Percentiles rank a stretch among this genome's conserved stretches.
Conservation (phyloP, 805 yeast species). For the Tetrapisispora nanseiensis region DNA sequence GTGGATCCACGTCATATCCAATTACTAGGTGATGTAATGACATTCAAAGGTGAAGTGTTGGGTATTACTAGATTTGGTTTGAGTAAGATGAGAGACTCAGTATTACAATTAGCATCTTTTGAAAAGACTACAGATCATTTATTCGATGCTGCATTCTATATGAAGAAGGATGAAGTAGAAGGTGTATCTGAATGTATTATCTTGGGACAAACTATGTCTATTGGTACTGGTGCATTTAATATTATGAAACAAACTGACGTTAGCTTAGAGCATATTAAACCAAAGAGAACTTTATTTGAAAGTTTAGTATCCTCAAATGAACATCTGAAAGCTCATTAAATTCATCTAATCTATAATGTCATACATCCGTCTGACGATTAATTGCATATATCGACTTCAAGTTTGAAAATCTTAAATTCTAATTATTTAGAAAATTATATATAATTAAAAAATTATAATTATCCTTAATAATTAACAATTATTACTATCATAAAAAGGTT, state of each 20-base stretch:
- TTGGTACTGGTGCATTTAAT: constrained; percentile 96
- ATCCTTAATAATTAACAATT: too few species aligned
- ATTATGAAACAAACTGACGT: constrained; percentile 52
- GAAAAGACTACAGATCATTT: constrained; percentile 98
- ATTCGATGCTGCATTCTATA: constrained; percentile 95
- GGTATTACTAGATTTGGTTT: constrained; percentile 97
- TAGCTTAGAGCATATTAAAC: constrained; percentile 34
- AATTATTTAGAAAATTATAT: too few species aligned
- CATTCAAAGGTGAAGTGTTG: constrained; percentile 94
- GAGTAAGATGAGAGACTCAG: constrained; percentile 97
- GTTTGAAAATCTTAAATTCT: too few species aligned
- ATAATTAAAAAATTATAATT: too few species aligned
- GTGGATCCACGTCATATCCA: constrained; percentile 99
- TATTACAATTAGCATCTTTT: constrained; percentile 89
- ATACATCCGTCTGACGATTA: too few species aligned
- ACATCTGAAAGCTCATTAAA: too few species aligned
- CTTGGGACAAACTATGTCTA: constrained; percentile 92
- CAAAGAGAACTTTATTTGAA: constrained; percentile 40
- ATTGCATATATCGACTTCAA: too few species aligned
- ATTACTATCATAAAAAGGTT: too few species aligned
- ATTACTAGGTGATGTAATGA: constrained; percentile 95
- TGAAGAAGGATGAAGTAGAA: constrained; percentile 91
- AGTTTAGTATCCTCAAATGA: constrained; percentile 16
- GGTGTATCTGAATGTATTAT: constrained; percentile 98
- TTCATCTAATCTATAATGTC: too few species aligned